phyloP scores from a whole-genome alignment of 257 asterid species.

The Datura wrightii region DNA sequence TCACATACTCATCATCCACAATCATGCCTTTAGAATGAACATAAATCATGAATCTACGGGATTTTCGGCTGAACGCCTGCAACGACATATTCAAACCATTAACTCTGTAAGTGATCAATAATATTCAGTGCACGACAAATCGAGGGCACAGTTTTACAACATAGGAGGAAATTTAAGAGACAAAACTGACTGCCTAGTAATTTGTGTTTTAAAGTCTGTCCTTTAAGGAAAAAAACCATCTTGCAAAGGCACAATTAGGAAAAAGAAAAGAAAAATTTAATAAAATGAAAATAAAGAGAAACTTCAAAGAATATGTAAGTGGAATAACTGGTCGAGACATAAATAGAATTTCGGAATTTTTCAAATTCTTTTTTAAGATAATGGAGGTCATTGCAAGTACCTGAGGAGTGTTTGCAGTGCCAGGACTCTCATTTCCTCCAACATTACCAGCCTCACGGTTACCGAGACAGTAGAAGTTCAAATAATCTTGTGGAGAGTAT shows the following conservation, averaged over 20 bases:
- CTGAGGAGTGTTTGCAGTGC: conserved; percentile 81
- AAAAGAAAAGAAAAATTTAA: not conserved
- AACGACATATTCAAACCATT: conserved; percentile 27
- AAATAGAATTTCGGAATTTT: not conserved
- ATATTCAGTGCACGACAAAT: not conserved
- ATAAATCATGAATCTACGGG: conserved; percentile 94
- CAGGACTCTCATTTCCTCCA: conserved; percentile 49
- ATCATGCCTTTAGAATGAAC: conserved; percentile 98
- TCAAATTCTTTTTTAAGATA: conserved; percentile 7
- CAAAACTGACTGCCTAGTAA: not conserved
- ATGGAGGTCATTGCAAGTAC: conserved; percentile 40
- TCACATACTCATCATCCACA: conserved; percentile 90
- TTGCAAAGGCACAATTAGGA: not conserved
- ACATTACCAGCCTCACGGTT: conserved; percentile 72
- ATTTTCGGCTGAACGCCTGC: conserved; percentile 80
- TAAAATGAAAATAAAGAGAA: conserved; percentile 17
- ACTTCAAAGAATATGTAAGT: not conserved
- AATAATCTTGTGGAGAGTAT: conserved; percentile 79
- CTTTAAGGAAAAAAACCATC: not conserved
- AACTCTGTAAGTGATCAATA: not conserved
- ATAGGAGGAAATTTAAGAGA: not conserved
- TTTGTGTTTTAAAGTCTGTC: not conserved
- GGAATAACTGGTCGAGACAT: not conserved
- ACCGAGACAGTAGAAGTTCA: conserved; percentile 93
- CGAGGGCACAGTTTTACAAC: not conserved